A percentile compares a stretch with the other conserved stretches of the same genome.
phyloP scores from a whole-genome alignment of 805 yeast species.

The Pichia phayaonensis region DNA sequence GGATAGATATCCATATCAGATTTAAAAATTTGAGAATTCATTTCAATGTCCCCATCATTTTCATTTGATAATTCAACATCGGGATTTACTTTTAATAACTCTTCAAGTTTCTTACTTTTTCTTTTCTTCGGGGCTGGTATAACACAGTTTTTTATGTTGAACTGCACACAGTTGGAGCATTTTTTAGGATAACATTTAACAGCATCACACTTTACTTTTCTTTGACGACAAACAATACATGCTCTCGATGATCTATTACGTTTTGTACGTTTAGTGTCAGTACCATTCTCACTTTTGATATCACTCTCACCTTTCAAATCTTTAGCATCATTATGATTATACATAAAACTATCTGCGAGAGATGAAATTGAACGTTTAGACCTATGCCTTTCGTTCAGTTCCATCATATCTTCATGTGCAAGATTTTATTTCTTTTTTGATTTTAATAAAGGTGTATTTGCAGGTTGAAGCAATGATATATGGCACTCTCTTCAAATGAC shows the following conservation, averaged over 20 bases:
- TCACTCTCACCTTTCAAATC: not conserved
- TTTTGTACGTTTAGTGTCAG: not conserved
- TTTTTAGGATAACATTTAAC: conserved; percentile 39
- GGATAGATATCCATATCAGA: conserved; percentile 3
- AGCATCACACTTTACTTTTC: conserved; percentile 78
- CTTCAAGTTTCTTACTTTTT: conserved; percentile 19
- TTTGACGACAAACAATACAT: conserved; percentile 67
- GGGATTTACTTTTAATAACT: conserved; percentile 11
- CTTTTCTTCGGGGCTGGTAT: conserved; percentile 43
- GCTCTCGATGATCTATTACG: conserved; percentile 38
- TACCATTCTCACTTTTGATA: not conserved
- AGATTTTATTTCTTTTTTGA: no score
- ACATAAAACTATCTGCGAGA: not conserved
- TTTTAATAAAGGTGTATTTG: no score
- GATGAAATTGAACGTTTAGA: not conserved
- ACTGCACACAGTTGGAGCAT: conserved; percentile 64
- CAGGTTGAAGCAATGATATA: no score
- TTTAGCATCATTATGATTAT: no score
- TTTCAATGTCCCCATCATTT: not conserved
- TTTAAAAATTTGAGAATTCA: not conserved
- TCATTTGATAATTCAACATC: conserved; percentile 4
- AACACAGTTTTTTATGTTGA: conserved; percentile 57
- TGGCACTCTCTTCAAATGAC: no score
- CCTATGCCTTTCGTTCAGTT: not conserved
- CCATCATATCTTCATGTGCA: no score